phyloP scores from a whole-genome alignment of 2,329 filamentous ascomycete genomes.

The Pseudohalonectria lignicola region DNA sequence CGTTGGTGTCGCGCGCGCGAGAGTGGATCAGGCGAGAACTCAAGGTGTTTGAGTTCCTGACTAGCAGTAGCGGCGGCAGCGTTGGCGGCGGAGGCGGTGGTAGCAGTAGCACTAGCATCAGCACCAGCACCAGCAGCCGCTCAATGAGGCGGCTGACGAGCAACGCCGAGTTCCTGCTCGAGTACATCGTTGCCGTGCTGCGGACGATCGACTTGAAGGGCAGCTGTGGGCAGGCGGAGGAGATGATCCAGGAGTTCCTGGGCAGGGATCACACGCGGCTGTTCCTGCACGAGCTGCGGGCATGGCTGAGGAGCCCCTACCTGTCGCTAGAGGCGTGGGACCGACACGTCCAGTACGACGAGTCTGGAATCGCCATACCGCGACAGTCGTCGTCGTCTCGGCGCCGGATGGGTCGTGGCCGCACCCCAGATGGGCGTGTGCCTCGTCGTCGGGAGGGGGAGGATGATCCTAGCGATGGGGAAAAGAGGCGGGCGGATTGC shows the following conservation, averaged over 20 bases:
- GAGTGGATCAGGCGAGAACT: constrained; percentile 78
- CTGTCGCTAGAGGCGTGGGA: constrained; percentile 68
- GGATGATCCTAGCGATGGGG: no score
- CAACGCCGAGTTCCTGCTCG: constrained; percentile 75
- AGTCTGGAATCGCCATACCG: no score
- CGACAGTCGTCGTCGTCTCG: no score
- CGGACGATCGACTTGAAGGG: constrained; percentile 75
- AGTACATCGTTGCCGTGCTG: constrained; percentile 76
- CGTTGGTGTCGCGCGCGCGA: constrained; percentile 64
- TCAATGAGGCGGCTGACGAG: constrained; percentile 33
- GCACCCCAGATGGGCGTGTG: no score
- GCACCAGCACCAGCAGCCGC: neutral
- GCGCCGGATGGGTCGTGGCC: no score
- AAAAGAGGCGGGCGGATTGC: neutral
- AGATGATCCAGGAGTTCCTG: constrained; percentile 67
- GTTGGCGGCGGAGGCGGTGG: constrained; percentile 7
- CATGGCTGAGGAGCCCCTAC: constrained; percentile 76
- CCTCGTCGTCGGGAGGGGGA: no score
- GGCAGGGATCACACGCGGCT: constrained; percentile 61
- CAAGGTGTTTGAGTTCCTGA: constrained; percentile 67
- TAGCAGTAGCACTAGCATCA: constrained; percentile 10
- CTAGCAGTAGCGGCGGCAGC: neutral
- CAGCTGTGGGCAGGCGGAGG: constrained; percentile 67
- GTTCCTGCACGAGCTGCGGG: constrained; percentile 75
- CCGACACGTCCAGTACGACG: constrained; percentile 58